Evolutionary conservation across 306 rosid genomes (phyloP).

Genomic region (Heteromeles arbutifolia): DNA sequence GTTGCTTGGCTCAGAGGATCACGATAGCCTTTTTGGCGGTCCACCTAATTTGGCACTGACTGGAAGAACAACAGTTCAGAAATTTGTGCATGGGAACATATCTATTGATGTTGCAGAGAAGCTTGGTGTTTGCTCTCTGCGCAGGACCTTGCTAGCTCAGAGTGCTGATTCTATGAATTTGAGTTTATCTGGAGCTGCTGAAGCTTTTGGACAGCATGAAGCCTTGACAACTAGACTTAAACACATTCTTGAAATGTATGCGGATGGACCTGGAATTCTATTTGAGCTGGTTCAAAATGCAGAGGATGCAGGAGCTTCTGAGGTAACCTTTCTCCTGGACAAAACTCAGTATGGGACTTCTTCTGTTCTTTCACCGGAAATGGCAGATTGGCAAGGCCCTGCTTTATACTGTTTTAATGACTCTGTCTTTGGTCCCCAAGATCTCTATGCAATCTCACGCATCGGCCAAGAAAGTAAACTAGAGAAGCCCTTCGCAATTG

Average conservation of each 20-base stretch:
- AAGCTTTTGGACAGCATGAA: conserved; percentile 98
- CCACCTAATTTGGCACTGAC: conserved; percentile 44
- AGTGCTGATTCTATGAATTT: conserved; percentile 97
- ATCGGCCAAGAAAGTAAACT: conserved; percentile 99
- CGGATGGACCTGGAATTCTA: conserved; percentile 95
- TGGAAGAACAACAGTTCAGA: conserved; percentile 65
- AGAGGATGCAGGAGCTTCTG: conserved; percentile 98
- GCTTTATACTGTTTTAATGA: conserved; percentile 90
- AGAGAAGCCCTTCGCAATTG: conserved; percentile 93
- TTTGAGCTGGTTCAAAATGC: conserved; percentile 96
- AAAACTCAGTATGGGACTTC: conserved; percentile 93
- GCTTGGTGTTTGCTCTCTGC: conserved; percentile 92
- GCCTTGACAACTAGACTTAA: conserved; percentile 95
- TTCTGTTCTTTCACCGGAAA: conserved; percentile 95
- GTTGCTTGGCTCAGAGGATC: conserved; percentile 79
- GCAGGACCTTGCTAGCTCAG: conserved; percentile 86
- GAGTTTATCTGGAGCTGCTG: conserved; percentile 91
- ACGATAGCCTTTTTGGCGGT: conserved; percentile 48
- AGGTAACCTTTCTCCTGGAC: conserved; percentile 84
- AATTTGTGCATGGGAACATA: conserved; percentile 92
- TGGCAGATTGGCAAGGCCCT: conserved; percentile 99
- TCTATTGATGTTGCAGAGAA: conserved; percentile 94
- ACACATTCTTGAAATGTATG: conserved; percentile 99
- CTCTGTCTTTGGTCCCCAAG: conserved; percentile 87
- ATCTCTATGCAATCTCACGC: conserved; percentile 98